phyloP scores from a whole-genome alignment of 441 rosid genomes.

The Cnidoscolus chayamansa region DNA sequence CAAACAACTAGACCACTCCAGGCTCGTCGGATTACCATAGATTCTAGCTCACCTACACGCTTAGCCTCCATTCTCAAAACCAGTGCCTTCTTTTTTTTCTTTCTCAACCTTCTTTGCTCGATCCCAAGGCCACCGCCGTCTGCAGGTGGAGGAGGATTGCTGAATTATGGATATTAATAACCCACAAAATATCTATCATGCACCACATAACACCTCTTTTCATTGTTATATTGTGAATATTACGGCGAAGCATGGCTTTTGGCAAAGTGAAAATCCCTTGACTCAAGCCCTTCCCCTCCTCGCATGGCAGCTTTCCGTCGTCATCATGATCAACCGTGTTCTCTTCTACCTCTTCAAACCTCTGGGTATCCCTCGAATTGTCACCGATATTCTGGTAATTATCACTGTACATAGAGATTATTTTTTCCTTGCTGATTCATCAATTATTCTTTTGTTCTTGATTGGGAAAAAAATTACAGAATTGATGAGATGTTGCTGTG shows the following conservation, averaged over 20 bases:
- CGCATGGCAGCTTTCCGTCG: constrained; percentile 25
- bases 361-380: constrained; percentile 30
- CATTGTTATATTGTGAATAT: constrained; percentile 33
- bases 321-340: constrained; percentile 23
- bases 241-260: constrained; percentile 29
- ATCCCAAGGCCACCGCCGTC: neutral
- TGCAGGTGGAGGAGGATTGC: neutral
- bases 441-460: neutral
- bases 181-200: constrained; percentile 20
- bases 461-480: neutral
- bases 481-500: neutral
- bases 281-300: constrained; percentile 33
- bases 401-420: neutral
- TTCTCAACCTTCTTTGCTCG: neutral
- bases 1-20: neutral
- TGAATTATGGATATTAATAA: constrained; percentile 26
- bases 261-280: constrained; percentile 38
- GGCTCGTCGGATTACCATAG: neutral
- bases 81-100: neutral
- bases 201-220: neutral
- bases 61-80: neutral
- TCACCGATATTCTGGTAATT: constrained; percentile 35
- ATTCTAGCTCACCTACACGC: neutral
- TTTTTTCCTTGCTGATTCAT: neutral
- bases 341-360: constrained; percentile 32